Evolutionary conservation across 2,329 filamentous ascomycete genomes (phyloP).

Genomic region (Stachybotrys chartarum): DNA sequence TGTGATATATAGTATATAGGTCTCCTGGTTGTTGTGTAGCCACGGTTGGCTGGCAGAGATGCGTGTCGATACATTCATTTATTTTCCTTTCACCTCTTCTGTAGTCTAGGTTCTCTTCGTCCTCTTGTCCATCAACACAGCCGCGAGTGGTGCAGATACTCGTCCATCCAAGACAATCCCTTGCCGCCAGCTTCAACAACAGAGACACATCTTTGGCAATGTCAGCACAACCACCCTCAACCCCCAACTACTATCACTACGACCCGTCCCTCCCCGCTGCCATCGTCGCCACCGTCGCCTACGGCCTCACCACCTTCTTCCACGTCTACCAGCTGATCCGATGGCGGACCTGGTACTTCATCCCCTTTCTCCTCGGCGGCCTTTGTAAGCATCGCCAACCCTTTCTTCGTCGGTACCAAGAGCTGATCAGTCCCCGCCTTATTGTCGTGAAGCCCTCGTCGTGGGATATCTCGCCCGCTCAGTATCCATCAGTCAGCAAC

Average conservation of each 20-base stretch:
- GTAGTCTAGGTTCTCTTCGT: too few relatives aligned
- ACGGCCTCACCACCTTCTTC: slow-evolving; percentile 21
- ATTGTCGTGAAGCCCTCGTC: neutral
- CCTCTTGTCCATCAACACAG: too few relatives aligned
- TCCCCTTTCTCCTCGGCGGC: slow-evolving; percentile 41
- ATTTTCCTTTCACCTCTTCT: too few relatives aligned
- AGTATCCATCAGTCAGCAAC: neutral
- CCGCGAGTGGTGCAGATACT: too few relatives aligned
- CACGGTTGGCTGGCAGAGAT: too few relatives aligned
- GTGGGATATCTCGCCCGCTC: neutral
- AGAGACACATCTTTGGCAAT: neutral
- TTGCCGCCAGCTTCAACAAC: neutral
- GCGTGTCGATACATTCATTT: too few relatives aligned
- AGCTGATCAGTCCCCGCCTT: too few relatives aligned
- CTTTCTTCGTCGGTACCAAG: neutral
- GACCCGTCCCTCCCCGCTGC: slow-evolving; percentile 33
- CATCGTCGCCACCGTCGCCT: slow-evolving; percentile 28
- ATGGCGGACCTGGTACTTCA: slow-evolving; percentile 39
- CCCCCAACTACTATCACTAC: slow-evolving; percentile 17
- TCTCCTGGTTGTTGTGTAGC: too few relatives aligned
- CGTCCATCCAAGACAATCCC: neutral
- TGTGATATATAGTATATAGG: too few relatives aligned
- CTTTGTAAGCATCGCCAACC: slow-evolving; percentile 24
- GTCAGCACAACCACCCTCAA: neutral
- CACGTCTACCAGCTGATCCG: slow-evolving; percentile 31